These are phyloP conservation scores for Herpotrichia juniperi DNA, from an alignment of 2,329 filamentous ascomycete species.

Conservation along the genomic window DNA sequence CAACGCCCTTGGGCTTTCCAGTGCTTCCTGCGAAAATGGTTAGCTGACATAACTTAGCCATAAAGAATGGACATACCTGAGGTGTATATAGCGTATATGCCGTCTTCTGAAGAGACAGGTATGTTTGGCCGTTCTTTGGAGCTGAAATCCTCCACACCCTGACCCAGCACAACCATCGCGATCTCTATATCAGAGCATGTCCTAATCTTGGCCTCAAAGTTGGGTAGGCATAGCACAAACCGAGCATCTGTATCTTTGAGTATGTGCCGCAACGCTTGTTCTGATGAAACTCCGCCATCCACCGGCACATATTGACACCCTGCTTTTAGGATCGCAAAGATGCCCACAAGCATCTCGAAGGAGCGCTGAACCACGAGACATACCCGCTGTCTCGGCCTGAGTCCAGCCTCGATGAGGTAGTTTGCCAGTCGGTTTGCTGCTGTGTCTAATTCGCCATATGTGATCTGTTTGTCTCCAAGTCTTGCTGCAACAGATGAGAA, in stretches of 20 bases:
- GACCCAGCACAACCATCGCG: slow-evolving; percentile 23
- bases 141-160: slow-evolving; percentile 17
- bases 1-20: slow-evolving; percentile 64
- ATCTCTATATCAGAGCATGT: slow-evolving; percentile 17
- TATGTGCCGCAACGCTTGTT: slow-evolving; percentile 53
- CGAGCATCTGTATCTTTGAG: slow-evolving; percentile 54
- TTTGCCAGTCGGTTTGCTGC: slow-evolving; percentile 39
- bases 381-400: slow-evolving; percentile 51
- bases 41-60: not conserved
- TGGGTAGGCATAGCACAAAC: slow-evolving; percentile 56
- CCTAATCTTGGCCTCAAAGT: slow-evolving; percentile 34
- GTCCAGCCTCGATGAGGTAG: slow-evolving; percentile 34
- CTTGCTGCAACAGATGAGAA: slow-evolving; percentile 29
- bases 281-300: slow-evolving; percentile 55
- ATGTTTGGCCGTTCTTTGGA: slow-evolving; percentile 23
- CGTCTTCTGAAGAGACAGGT: slow-evolving; percentile 26
- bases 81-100: slow-evolving; percentile 57
- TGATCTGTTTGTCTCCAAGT: slow-evolving; percentile 26
- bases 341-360: slow-evolving; percentile 63
- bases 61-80: slow-evolving; percentile 42
- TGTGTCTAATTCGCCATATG: slow-evolving; percentile 36
- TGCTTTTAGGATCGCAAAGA: slow-evolving; percentile 62
- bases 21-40: slow-evolving; percentile 52
- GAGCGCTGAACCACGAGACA: slow-evolving; percentile 63
- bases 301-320: slow-evolving; percentile 66